Base-by-base conservation (phyloP, 257 asterid species). In the Solanum chilense region DNA sequence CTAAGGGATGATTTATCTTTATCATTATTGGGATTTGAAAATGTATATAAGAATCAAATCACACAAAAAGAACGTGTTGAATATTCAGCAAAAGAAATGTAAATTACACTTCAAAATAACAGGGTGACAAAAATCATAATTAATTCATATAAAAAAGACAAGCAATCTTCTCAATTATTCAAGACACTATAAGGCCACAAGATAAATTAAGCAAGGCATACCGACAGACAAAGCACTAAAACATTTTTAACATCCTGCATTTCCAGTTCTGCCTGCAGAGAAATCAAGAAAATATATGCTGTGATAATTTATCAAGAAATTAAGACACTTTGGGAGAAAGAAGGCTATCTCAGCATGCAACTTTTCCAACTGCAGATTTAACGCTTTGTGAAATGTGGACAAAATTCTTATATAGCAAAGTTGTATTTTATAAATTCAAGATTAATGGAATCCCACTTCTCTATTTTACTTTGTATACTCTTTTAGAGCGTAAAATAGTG, bases 241-340 rank as follows among this genome's bases (percentile, higher is more conserved):
- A 96, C 98, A 86, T 94, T 94, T 88, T 91, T 94, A 89, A 95
- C 95, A 88, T 96, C 98, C 86, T 96, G 98, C 99, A 96, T 95
- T 93, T 82, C 93, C 96, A 96, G 82, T 90, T 96, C 99, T 64
- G 98, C 99, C 99, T 96, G 97, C 83, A 90, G 66, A 87, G 83
- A 69, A 56, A 77, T 39, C 87, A 85, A 80, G 12, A 78, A 27
- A 73, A 14, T 39, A 4, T 42, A 45, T 23, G 58, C 2, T 80
- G 44, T 49, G 11, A 80, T 80, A 20, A 29, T 49, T 47, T 44
- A 80, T 47, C 44, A 29, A 49, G 68, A 80, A 47, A 47, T 80
- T 37, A 77, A 77, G 64, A 77, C 39, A 77, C 84, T 45, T 44
- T 9, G 11, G 58, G 45, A 76, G 82, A 41, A 78, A 42, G 25